Evolutionary conservation across 2,329 filamentous ascomycete species (phyloP), one percentile per base, ranked within the genome.

Genomic region (Aschersonia sp.): DNA sequence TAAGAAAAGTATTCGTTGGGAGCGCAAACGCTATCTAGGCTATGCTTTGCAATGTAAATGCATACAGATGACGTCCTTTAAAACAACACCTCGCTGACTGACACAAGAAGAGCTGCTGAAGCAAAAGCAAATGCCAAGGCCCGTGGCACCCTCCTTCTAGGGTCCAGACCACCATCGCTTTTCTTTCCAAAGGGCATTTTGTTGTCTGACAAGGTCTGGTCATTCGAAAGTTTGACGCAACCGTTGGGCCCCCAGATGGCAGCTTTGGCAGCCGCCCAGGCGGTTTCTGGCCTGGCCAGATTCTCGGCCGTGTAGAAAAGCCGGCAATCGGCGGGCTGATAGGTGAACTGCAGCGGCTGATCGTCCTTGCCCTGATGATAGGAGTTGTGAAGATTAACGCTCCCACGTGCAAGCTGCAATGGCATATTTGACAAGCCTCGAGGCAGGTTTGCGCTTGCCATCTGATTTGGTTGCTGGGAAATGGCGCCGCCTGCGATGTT

Each of bases 271-370:
- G 46, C 48, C 9, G 40, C 61, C 77, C 78, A 82, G 38, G 74
- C 42, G 1, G 46, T 12, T 9, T 45, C 47, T 1, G 50, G 50
- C 9, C 61, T 62, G 5, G 61, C 64, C 0, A 73, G 65, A 49
- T 76, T 77, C 3, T 68, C 61, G 5, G 63, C 54, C 6, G 76
- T 78, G 46, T 72, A 79, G 58, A 73, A 82, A 2, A 79, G 56
- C 12, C 73, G 64, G 51, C 77, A 82, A 52, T 77, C 72, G 0
- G 78, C 72, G 0, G 73, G 67, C 50, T 80, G 72, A 43, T 74
- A 73, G 5, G 73, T 59, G 52, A 80, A 81, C 54, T 82, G 78
- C 31, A 74, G 63, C 2, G 79, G 77, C 0, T 68, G 59, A 9
- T 43, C 31, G 9, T 53, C 45, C 30, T 55, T 47, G 28, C 54